Conservation (phyloP, 495 filamentous ascomycete species). For the Astrothelium subdiscretum region DNA sequence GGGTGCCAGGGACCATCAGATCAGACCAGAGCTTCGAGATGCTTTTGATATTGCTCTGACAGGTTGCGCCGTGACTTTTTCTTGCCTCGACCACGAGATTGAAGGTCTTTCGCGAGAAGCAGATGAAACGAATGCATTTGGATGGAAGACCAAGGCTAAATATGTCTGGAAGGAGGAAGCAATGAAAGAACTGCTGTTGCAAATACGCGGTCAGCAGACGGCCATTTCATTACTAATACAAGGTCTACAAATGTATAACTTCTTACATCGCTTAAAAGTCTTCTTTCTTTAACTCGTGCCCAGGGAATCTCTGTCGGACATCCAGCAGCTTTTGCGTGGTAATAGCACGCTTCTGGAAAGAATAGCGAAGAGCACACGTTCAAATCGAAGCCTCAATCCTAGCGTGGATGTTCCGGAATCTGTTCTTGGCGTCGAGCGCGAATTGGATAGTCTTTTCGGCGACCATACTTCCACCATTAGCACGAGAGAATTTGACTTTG, state of each 20-base stretch:
- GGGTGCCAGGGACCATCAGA: background rate
- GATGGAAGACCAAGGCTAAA: background rate
- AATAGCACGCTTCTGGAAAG: conserved; percentile 9
- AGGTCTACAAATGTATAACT: conserved; percentile 10
- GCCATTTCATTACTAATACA: conserved; percentile 11
- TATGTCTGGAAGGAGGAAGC: conserved; percentile 13
- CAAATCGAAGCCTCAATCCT: conserved; percentile 6
- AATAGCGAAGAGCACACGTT: conserved; percentile 1
- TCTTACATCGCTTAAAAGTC: background rate
- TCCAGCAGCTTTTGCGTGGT: conserved; percentile 5
- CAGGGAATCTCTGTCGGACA: conserved; percentile 13
- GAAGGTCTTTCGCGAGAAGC: background rate
- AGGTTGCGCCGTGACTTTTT: conserved; percentile 7
- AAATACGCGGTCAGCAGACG: conserved; percentile 13
- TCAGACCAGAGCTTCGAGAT: conserved; percentile 6
- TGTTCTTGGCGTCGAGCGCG: conserved; percentile 1
- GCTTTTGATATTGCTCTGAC: conserved; percentile 9
- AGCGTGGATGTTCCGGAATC: conserved; percentile 9
- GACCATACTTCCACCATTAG: conserved; percentile 4
- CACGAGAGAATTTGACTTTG: conserved; percentile 9
- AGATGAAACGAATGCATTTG: background rate
- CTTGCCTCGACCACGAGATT: conserved; percentile 6
- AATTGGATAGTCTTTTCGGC: background rate
- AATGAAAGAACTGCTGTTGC: conserved; percentile 16
- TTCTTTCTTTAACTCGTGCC: background rate